Evolutionary conservation across 2,329 filamentous ascomycete species (phyloP).

Genomic region (Alternaria conjuncta): DNA sequence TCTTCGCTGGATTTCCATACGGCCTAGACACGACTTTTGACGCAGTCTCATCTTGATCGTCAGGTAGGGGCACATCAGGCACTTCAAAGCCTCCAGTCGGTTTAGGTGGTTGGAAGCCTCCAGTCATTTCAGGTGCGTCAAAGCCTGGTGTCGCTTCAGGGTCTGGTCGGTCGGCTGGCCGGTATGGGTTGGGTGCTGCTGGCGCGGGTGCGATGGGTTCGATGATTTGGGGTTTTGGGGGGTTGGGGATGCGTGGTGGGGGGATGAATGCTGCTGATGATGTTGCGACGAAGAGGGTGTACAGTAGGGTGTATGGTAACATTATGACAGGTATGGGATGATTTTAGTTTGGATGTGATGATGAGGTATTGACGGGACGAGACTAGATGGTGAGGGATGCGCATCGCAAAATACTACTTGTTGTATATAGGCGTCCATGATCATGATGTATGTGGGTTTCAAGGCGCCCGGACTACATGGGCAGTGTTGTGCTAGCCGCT

Average conservation of each 20-base stretch:
- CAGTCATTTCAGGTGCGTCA: not conserved
- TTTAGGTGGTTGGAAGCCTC: not conserved
- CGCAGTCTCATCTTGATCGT: not conserved
- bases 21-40: not conserved
- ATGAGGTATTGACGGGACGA: not conserved
- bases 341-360: not conserved
- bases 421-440: not conserved
- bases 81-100: not conserved
- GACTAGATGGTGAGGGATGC: not conserved
- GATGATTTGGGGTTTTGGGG: not conserved
- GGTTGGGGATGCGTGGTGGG: not conserved
- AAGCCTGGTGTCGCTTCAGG: not conserved
- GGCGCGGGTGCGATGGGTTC: not conserved
- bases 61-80: not conserved
- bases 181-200: not conserved
- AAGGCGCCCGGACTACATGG: not conserved
- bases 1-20: not conserved
- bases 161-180: not conserved
- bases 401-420: not conserved
- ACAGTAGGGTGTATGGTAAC: not conserved
- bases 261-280: not conserved
- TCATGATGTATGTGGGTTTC: not conserved
- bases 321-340: not conserved
- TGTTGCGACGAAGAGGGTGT: not conserved
- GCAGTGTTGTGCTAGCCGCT: not conserved